Evolutionary conservation across 2,329 filamentous ascomycete species (phyloP), one percentile per base, ranked within the genome.

Genomic region (Atkinsonella texensis): DNA sequence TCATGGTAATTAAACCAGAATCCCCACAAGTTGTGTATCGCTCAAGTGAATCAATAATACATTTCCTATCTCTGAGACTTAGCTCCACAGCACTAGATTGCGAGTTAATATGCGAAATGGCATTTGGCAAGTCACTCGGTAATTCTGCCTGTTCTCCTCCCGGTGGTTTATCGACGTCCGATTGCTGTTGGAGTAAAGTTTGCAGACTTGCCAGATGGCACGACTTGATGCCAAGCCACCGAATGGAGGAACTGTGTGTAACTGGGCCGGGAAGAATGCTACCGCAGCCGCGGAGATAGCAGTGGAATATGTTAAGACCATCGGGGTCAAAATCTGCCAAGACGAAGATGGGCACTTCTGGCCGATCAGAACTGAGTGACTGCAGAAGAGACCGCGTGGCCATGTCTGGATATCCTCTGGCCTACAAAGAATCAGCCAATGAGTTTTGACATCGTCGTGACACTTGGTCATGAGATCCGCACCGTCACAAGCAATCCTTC

Each of bases 371-470:
- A 39, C 76, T 73, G 1, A 89, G 51, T 12, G 71, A 63, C 42
- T 74, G 72, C 1, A 91, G 68, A 50, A 91, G 83, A 15, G 74
- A 73, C 8, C 85, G 74, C 0, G 86, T 89, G 1, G 77, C 74
- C 46, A 91, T 69, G 58, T 93, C 88, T 0, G 88, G 87, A 60
- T 89, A 93, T 2, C 88, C 88, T 71, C 90, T 93, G 1, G 81
- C 87, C 84, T 89, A 50, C 2, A 2, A 7, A 7, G 7, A 47
- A 35, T 54, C 18, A 54, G 46, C 42, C n/a, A 17, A n/a, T 38
- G 12, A 17, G 28, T 28, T 23, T 28, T 28, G 28, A 28, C 4
- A 8, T 28, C 28, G 28, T 28, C 4, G 28, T 28, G 28, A 28
- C 28, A 28, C 28, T 28, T 28, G 28, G 7, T 28, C 28, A 28